Evolutionary conservation across 352 stramenopile species (phyloP), one percentile per base, ranked within the genome.

Genomic region (Thalassiosira mediterranea): DNA sequence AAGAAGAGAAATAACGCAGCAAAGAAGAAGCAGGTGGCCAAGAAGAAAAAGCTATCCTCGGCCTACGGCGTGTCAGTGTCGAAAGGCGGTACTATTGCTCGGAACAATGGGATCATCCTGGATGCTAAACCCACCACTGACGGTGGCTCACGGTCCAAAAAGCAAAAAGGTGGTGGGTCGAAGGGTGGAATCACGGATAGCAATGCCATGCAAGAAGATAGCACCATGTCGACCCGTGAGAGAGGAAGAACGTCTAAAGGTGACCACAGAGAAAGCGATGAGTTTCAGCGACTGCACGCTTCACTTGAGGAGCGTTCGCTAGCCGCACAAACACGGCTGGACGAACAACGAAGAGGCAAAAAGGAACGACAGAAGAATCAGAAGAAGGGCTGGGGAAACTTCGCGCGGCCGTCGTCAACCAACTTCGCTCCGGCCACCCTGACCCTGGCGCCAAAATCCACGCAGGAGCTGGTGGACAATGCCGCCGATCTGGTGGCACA

Each of bases 281-380:
- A 83, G 71, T 83, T 83, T 59, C 21, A 51, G 21, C 66, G 66
- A 17, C 23, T 62, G 19, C 59, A 83, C 42, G 73, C 66, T 31
- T 77, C 73, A 38, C 51, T 83, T 46, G 66, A 83, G 48, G 73
- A 83, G 54, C 59, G 73, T 26, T 77, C 66, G 13, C 56, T 77
- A 4, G 64, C 64, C 40, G 54, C 64, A 48, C 73, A 74, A 66
- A 19, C 60, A 58, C 44, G 64, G 62, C 63, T 74, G 42, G 47
- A 70, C 7, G 65, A 83, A 19, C 62, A 57, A 17, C 34, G 19
- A 40, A 42, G 40, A 60, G 48, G 19, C 0, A 77, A 83, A 58
- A 75, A 71, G 34, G 31, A 23, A 21, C 25, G 63, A 48, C 7
- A 54, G 34, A 72, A 69, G 26, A 57, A 56, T 44, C 65, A 76